These are phyloP conservation scores for Schizopora paradoxa DNA, from an alignment of 1,284 basidiomycete species.

Conservation along the genomic window DNA sequence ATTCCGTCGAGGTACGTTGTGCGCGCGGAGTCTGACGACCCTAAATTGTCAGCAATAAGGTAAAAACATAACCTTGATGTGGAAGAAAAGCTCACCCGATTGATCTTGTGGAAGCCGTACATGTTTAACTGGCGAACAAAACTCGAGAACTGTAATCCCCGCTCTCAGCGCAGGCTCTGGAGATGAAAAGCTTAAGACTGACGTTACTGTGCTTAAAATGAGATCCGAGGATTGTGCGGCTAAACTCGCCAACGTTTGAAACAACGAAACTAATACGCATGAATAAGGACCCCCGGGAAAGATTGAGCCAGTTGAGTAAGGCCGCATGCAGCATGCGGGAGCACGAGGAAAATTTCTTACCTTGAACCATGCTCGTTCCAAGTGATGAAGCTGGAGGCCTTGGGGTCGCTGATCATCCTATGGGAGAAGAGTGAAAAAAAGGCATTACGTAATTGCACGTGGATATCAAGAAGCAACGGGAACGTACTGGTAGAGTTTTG, in stretches of 20 bases:
- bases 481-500: conserved; percentile 76
- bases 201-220: conserved; percentile 85
- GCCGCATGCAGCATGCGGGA: conserved; percentile 4
- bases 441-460: conserved; percentile 3
- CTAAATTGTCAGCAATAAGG: conserved; percentile 26
- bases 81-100: conserved; percentile 45
- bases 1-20: conserved; percentile 71
- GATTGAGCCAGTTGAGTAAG: conserved; percentile 1
- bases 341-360: conserved; percentile 25
- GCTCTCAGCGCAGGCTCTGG: conserved; percentile 9
- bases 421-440: conserved; percentile 7
- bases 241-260: conserved; percentile 78
- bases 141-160: conserved; percentile 63
- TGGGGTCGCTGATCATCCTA: conserved; percentile 81
- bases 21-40: conserved; percentile 68
- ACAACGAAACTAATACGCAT: conserved; percentile 58
- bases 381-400: conserved; percentile 68
- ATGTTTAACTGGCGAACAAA: conserved; percentile 90
- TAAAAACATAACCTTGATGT: conserved; percentile 16
- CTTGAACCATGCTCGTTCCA: conserved; percentile 77
- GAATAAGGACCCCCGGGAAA: not conserved
- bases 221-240: conserved; percentile 70
- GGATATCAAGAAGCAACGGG: not conserved
- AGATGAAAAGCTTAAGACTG: conserved; percentile 23
- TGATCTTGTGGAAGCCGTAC: conserved; percentile 85